These are phyloP conservation scores for Micractinium sp. DNA, from an alignment of 139 green algal species.

Conservation along the genomic window DNA sequence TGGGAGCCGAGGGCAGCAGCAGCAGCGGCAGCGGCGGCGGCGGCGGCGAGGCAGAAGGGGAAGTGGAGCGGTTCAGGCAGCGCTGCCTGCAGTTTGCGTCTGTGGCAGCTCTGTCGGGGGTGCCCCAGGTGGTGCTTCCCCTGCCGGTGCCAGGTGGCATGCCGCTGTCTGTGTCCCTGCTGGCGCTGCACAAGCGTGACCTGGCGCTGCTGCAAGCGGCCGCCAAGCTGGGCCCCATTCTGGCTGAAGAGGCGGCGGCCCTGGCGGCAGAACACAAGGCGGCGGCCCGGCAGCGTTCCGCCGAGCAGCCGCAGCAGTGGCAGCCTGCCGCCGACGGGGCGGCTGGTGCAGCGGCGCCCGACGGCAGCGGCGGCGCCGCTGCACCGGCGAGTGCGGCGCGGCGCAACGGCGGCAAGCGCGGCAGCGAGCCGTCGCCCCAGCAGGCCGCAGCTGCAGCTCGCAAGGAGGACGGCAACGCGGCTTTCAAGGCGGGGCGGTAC, in stretches of 20 bases:
- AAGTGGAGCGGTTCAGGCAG: neutral
- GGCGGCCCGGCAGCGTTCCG: neutral
- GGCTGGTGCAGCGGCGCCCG: neutral
- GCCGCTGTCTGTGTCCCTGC: constrained; percentile 45
- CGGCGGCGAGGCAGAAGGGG: neutral
- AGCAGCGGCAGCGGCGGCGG: too few relatives aligned
- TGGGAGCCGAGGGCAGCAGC: too few relatives aligned
- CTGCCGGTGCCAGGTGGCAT: constrained; percentile 14
- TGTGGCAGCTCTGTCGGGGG: constrained; percentile 46
- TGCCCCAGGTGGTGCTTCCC: constrained; percentile 43
- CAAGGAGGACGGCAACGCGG: constrained; percentile 56
- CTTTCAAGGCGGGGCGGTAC: constrained; percentile 49
- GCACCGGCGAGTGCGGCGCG: neutral
- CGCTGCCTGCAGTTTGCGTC: constrained; percentile 38
- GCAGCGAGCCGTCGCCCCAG: neutral
- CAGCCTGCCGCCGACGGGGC: neutral
- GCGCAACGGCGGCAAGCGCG: neutral
- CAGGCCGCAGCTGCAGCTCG: constrained; percentile 17
- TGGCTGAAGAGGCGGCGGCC: constrained; percentile 24
- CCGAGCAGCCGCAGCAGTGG: neutral
- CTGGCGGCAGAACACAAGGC: constrained; percentile 24
- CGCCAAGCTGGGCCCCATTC: constrained; percentile 44
- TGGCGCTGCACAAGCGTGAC: constrained; percentile 50
- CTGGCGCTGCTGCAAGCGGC: constrained; percentile 47
- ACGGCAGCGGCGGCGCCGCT: too few relatives aligned